Conservation (phyloP, 208 protist genomes). For the Acanthamoeba triangularis region DNA sequence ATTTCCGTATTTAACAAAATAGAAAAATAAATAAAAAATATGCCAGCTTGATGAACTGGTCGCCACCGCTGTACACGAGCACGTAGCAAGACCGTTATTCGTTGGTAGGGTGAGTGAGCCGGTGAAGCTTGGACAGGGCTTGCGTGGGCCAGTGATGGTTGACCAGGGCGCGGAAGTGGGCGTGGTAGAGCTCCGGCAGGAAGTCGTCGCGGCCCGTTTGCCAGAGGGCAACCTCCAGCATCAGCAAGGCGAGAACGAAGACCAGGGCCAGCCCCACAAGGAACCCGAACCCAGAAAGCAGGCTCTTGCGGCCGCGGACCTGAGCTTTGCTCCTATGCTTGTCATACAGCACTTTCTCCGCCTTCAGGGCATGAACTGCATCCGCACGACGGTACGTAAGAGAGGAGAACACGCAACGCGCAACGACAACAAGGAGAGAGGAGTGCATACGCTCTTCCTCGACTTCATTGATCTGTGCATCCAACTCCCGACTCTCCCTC, state of each 20-base stretch:
- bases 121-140: neutral
- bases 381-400: neutral
- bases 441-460: neutral
- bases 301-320: no score
- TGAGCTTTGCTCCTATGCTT: neutral
- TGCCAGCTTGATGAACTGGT: no score
- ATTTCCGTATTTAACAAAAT: neutral
- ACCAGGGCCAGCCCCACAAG: neutral
- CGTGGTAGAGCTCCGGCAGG: slow-evolving; percentile 38
- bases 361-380: neutral
- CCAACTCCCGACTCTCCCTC: neutral
- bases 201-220: neutral
- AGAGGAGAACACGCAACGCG: neutral
- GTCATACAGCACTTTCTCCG: neutral
- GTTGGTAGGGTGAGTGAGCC: neutral
- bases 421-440: neutral
- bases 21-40: no score
- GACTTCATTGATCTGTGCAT: neutral
- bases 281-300: neutral
- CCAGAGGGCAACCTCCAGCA: neutral
- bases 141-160: neutral
- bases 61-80: no score
- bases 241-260: neutral
- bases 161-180: slow-evolving; percentile 1
- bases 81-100: no score